These are phyloP conservation scores for Senna siamea DNA, from an alignment of 306 rosid species.

Conservation along the genomic window DNA sequence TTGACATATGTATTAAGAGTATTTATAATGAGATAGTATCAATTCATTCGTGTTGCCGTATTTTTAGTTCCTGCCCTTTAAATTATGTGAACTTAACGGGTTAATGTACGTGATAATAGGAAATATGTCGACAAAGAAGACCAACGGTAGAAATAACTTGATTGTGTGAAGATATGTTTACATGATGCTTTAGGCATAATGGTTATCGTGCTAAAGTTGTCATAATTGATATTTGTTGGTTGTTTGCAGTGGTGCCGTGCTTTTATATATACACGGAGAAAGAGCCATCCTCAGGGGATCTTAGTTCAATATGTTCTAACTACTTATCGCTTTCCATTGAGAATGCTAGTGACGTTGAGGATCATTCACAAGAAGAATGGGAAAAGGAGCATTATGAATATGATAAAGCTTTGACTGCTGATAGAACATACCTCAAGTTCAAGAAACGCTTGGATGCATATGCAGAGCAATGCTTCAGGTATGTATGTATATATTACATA, in stretches of 20 bases:
- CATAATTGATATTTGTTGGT: constrained; percentile 32
- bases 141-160: background rate
- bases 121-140: background rate
- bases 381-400: constrained; percentile 76
- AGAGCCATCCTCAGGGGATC: constrained; percentile 54
- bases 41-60: background rate
- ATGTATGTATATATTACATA: background rate
- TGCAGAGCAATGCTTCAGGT: constrained; percentile 96
- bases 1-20: background rate
- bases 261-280: constrained; percentile 71
- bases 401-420: constrained; percentile 84
- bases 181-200: background rate
- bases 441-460: constrained; percentile 76
- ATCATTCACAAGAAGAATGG: constrained; percentile 68
- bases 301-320: constrained; percentile 58
- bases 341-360: constrained; percentile 46
- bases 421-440: constrained; percentile 88
- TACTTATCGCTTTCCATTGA: constrained; percentile 69
- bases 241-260: constrained; percentile 82
- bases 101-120: background rate
- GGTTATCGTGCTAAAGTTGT: constrained; percentile 14
- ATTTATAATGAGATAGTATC: background rate
- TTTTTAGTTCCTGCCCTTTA: background rate
- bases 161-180: background rate
- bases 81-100: background rate